These are phyloP conservation scores for Malus hybrid DNA, from an alignment of 331 rosid genomes.

Conservation along the genomic window DNA sequence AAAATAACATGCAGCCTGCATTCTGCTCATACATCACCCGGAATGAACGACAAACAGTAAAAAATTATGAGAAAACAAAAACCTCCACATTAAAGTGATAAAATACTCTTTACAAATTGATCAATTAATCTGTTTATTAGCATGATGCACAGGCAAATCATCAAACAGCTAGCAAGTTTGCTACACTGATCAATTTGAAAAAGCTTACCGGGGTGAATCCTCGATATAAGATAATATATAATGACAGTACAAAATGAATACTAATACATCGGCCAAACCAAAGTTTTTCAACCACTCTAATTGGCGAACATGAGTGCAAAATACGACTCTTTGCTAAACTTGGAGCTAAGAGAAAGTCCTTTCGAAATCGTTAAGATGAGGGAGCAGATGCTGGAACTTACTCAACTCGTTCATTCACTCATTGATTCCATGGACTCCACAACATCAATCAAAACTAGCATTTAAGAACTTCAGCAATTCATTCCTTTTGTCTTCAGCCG, in stretches of 20 bases:
- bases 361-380: neutral
- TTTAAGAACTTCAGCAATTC: conserved; percentile 86
- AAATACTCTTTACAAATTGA: too few species aligned
- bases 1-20: too few species aligned
- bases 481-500: conserved; percentile 83
- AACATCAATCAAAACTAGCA: conserved; percentile 82
- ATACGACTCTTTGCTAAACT: conserved; percentile 3
- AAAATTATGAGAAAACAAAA: too few species aligned
- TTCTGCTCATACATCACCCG: too few species aligned
- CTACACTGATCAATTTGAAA: too few species aligned
- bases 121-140: too few species aligned
- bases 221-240: too few species aligned
- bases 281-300: neutral
- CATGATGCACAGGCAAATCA: too few species aligned
- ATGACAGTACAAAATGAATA: too few species aligned
- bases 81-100: too few species aligned
- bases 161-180: too few species aligned
- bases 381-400: neutral
- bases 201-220: too few species aligned
- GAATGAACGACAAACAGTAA: neutral
- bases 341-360: neutral
- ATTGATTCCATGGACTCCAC: conserved; percentile 10
- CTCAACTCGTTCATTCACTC: neutral
- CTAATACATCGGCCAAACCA: neutral
- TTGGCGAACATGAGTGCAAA: neutral